A percentile compares a stretch with the other conserved stretches of the same genome.
Evolutionary conservation across 2,329 filamentous ascomycete genomes (phyloP).

Genomic region (Pseudogymnoascus destructans): DNA sequence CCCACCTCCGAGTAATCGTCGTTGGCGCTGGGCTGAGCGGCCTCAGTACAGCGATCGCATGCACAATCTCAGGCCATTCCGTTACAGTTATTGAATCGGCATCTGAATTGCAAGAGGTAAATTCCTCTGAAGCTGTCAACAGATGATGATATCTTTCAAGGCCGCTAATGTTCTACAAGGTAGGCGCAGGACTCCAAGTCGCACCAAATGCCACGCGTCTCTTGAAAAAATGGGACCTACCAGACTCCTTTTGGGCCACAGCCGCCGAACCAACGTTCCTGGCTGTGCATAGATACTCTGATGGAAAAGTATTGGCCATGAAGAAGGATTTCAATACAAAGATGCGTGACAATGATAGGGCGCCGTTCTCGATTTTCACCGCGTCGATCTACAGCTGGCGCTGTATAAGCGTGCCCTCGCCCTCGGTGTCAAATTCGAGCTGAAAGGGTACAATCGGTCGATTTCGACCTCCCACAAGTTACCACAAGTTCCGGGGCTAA

Average conservation of each 20-base stretch:
- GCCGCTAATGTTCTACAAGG: constrained; percentile 33
- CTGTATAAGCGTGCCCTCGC: constrained; percentile 29
- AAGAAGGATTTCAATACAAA: constrained; percentile 16
- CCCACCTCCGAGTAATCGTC: constrained; percentile 29
- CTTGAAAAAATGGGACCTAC: constrained; percentile 20
- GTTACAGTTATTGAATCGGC: constrained; percentile 32
- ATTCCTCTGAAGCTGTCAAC: constrained; percentile 13
- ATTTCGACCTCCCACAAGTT: constrained; percentile 16
- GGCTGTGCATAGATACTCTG: constrained; percentile 40
- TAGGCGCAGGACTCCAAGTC: constrained; percentile 25
- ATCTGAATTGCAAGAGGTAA: constrained; percentile 30
- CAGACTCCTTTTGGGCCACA: constrained; percentile 15
- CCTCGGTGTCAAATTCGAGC: constrained; percentile 29
- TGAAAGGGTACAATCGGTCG: constrained; percentile 28
- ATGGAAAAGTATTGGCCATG: constrained; percentile 25
- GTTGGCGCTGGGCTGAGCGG: constrained; percentile 45
- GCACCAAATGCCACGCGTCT: constrained; percentile 20
- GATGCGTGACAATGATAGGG: constrained; percentile 18
- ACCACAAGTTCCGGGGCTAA: constrained; percentile 19
- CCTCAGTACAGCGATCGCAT: constrained; percentile 29
- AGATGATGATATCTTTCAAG: constrained; percentile 31
- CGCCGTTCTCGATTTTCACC: constrained; percentile 33
- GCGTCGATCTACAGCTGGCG: constrained; percentile 34
- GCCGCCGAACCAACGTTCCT: constrained; percentile 24
- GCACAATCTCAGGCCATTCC: constrained; percentile 24